Evolutionary conservation across 495 filamentous ascomycete genomes (phyloP).

Genomic region (Penicillium tannophilum): DNA sequence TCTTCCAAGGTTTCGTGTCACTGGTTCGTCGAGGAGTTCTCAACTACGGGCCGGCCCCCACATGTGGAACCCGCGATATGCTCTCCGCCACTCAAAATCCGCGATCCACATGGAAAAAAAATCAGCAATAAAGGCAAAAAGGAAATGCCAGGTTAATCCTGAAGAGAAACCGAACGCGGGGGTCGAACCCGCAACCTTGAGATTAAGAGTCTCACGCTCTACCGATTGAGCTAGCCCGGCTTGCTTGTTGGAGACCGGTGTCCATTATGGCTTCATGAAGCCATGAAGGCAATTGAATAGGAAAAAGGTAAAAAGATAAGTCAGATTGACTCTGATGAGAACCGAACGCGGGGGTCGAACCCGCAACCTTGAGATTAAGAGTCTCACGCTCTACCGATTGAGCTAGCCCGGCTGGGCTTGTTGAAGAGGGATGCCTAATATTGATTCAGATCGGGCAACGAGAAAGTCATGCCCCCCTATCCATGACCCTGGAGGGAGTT

Average conservation of each 20-base stretch:
- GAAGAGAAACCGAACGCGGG: slow-evolving; percentile 55
- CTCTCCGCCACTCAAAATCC: slow-evolving; percentile 17
- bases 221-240: slow-evolving; percentile 61
- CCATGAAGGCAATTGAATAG: not conserved
- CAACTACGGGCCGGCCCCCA: slow-evolving; percentile 7
- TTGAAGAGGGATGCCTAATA: slow-evolving; percentile 10
- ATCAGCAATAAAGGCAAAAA: slow-evolving; percentile 20
- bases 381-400: slow-evolving; percentile 63
- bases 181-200: slow-evolving; percentile 62
- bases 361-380: slow-evolving; percentile 64
- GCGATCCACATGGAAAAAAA: slow-evolving; percentile 14
- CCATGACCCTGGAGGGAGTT: not conserved
- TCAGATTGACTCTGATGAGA: slow-evolving; percentile 16
- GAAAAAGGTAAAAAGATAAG: not conserved
- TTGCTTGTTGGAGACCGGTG: slow-evolving; percentile 25
- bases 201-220: slow-evolving; percentile 66
- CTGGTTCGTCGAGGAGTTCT: slow-evolving; percentile 3
- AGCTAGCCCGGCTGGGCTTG: slow-evolving; percentile 53
- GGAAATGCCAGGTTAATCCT: slow-evolving; percentile 17
- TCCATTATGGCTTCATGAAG: not conserved
- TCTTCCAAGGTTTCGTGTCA: not conserved
- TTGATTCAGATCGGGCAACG: not conserved
- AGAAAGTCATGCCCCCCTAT: not conserved
- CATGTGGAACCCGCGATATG: slow-evolving; percentile 11
- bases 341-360: slow-evolving; percentile 62